Conservation (phyloP, 2,329 filamentous ascomycete genomes). For the Penicillium sclerotiorum region DNA sequence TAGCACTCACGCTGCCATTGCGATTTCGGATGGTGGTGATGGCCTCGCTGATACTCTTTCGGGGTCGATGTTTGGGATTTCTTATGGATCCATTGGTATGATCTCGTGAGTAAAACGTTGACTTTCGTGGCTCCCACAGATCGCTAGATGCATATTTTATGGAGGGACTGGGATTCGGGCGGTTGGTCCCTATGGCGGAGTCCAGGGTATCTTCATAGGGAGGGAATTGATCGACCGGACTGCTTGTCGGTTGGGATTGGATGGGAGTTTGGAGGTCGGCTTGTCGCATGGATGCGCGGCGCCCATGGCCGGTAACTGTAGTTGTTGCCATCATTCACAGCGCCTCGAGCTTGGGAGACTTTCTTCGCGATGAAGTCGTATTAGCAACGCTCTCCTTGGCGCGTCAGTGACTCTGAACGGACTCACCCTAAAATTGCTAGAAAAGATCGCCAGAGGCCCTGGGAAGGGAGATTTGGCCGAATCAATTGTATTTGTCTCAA, state of each 20-base stretch:
- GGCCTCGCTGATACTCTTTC: conserved; percentile 90
- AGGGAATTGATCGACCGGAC: conserved; percentile 48
- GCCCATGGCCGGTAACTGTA: conserved; percentile 42
- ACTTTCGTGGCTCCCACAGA: conserved; percentile 64
- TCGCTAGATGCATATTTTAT: conserved; percentile 46
- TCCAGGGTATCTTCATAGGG: conserved; percentile 43
- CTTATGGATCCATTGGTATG: conserved; percentile 39
- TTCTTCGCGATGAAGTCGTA: background rate
- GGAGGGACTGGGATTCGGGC: conserved; percentile 27
- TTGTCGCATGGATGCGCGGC: conserved; percentile 42
- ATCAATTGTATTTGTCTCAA: no score
- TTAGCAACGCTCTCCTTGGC: no score
- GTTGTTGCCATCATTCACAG: conserved; percentile 42
- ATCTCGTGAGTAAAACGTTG: conserved; percentile 51
- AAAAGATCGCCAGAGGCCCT: background rate
- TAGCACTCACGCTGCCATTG: conserved; percentile 84
- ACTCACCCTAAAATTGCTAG: background rate
- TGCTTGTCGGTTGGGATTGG: conserved; percentile 36
- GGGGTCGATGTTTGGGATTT: conserved; percentile 62
- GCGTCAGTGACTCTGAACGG: background rate
- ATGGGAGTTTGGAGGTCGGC: conserved; percentile 36
- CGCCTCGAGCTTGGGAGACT: background rate
- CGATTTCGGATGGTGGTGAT: conserved; percentile 78
- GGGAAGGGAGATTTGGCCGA: no score
- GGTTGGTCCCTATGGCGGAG: conserved; percentile 27